phyloP scores from a whole-genome alignment of 2,329 filamentous ascomycete species.

The Sclerotinia spermophila region DNA sequence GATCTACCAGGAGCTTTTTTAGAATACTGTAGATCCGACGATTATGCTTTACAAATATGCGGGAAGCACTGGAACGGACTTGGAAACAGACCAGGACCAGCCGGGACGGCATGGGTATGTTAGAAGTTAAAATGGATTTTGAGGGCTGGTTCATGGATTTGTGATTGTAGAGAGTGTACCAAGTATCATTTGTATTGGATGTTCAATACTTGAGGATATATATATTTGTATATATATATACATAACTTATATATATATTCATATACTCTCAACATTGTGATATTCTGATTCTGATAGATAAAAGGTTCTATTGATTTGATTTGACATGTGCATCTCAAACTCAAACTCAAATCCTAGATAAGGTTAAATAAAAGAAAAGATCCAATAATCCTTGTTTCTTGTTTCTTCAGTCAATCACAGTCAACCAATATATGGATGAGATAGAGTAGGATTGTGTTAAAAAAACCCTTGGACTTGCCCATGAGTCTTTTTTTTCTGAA shows the following conservation, averaged over 20 bases:
- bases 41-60: not conserved
- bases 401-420: not conserved
- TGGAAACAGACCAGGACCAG: not conserved
- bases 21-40: conserved; percentile 6
- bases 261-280: too few relatives aligned
- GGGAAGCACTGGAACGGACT: not conserved
- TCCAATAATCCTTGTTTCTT: not conserved
- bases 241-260: too few relatives aligned
- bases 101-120: not conserved
- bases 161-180: not conserved
- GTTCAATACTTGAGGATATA: not conserved
- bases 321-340: not conserved
- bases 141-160: not conserved
- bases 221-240: too few relatives aligned
- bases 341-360: not conserved
- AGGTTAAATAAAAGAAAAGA: not conserved
- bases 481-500: not conserved
- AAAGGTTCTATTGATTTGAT: not conserved
- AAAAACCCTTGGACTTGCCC: not conserved
- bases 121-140: not conserved
- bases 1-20: not conserved
- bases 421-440: too few relatives aligned
- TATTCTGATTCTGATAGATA: too few relatives aligned
- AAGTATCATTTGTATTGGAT: not conserved
- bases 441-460: not conserved